A percentile compares a stretch with the other conserved stretches of the same genome.
phyloP scores from a whole-genome alignment of 495 filamentous ascomycete species.

The Letharia lupina region DNA sequence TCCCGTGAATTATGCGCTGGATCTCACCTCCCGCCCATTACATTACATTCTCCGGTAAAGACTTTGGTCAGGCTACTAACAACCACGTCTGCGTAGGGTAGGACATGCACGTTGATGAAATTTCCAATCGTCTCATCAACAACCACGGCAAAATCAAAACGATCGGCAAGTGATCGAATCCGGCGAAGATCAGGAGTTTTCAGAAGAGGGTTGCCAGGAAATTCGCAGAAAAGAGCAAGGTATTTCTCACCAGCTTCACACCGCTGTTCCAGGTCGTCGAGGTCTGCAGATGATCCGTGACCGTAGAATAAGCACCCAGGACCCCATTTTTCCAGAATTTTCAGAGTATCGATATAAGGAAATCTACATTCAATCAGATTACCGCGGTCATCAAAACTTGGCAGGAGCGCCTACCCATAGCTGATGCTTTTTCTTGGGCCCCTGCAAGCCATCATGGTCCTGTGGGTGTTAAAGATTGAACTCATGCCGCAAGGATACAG shows the following conservation, averaged over 20 bases:
- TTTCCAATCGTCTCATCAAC: conserved; percentile 91
- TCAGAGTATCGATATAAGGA: conserved; percentile 92
- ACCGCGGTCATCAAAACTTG: conserved; percentile 17
- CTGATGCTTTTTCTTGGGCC: conserved; percentile 59
- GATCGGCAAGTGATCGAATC: conserved; percentile 70
- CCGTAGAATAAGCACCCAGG: conserved; percentile 90
- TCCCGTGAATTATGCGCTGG: not conserved
- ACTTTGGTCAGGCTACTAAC: conserved; percentile 93
- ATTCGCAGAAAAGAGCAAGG: conserved; percentile 86
- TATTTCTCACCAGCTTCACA: conserved; percentile 66
- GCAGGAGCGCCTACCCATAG: conserved; percentile 43
- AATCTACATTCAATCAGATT: conserved; percentile 53
- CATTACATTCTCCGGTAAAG: conserved; percentile 94
- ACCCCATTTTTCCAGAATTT: conserved; percentile 89
- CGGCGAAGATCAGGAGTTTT: conserved; percentile 74
- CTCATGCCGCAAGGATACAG: conserved; percentile 89
- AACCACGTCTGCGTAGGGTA: conserved; percentile 81
- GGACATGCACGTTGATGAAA: conserved; percentile 88
- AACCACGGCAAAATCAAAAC: conserved; percentile 81
- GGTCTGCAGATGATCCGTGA: conserved; percentile 66
- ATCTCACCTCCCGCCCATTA: conserved; percentile 76
- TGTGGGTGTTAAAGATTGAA: conserved; percentile 83
- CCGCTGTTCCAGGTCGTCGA: conserved; percentile 74
- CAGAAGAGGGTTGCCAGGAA: conserved; percentile 85
- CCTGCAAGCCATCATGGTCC: conserved; percentile 53